phyloP scores from a whole-genome alignment of 495 filamentous ascomycete species.

The Hypomontagnella submonticulosa region DNA sequence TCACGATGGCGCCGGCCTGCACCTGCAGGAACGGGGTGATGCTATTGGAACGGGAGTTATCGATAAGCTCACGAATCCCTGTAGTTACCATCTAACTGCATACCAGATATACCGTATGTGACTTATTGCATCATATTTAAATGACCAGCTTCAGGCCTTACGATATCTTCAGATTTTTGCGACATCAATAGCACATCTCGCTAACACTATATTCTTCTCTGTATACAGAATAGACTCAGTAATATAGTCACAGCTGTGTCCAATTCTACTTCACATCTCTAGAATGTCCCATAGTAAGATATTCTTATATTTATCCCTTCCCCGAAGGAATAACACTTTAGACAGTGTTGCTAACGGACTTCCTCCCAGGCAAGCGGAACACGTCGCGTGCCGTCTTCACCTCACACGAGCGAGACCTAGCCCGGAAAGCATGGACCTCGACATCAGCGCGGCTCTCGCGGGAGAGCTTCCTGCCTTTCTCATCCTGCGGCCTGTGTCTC shows the following conservation, averaged over 20 bases:
- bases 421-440: conserved; percentile 82
- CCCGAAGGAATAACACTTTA: conserved; percentile 24
- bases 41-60: conserved; percentile 18
- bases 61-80: conserved; percentile 11
- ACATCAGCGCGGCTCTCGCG: conserved; percentile 87
- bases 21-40: conserved; percentile 30
- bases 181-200: neutral
- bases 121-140: too few species aligned
- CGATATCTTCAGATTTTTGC: conserved; percentile 9
- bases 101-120: neutral
- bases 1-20: neutral
- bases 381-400: conserved; percentile 97
- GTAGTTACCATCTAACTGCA: conserved; percentile 7
- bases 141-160: neutral
- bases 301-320: neutral
- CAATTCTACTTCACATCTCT: conserved; percentile 4
- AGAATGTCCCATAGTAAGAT: conserved; percentile 68
- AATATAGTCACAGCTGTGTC: neutral
- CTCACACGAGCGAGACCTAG: conserved; percentile 84
- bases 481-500: conserved; percentile 88
- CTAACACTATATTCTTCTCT: too few species aligned
- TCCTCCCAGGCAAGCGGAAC: conserved; percentile 80
- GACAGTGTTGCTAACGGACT: neutral
- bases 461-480: conserved; percentile 94
- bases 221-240: too few species aligned